These are phyloP conservation scores for Rickenella mellea DNA, from an alignment of 768 basidiomycete genomes.

Conservation along the genomic window DNA sequence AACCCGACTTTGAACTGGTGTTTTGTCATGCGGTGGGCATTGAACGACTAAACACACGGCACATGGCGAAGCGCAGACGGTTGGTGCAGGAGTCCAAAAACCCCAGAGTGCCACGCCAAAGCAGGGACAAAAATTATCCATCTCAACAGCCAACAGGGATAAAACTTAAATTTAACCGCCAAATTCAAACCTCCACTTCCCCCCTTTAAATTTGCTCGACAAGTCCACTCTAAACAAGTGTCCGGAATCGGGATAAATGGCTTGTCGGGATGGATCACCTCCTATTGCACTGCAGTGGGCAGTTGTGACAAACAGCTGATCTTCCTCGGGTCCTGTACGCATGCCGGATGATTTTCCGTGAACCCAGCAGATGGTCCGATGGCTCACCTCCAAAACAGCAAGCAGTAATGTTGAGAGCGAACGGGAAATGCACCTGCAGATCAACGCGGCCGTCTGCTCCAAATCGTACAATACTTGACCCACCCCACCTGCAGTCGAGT, in stretches of 20 bases:
- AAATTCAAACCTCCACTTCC: conserved; percentile 16
- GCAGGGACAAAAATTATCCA: too few relatives aligned
- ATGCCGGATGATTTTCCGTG: conserved; percentile 2
- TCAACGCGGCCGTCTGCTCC: conserved; percentile 43
- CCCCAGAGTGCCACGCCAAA: too few relatives aligned
- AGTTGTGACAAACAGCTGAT: conserved; percentile 55
- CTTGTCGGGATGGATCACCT: conserved; percentile 40
- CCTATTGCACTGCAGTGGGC: conserved; percentile 51
- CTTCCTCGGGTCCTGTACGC: conserved; percentile 43
- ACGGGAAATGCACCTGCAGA: conserved; percentile 48
- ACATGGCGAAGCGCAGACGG: too few relatives aligned
- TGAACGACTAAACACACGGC: too few relatives aligned
- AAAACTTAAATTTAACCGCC: conserved; percentile 8
- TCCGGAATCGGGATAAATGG: conserved; percentile 44
- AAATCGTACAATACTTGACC: conserved; percentile 49
- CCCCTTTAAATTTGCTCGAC: conserved; percentile 32
- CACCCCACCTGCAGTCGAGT: conserved; percentile 44
- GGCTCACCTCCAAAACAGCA: conserved; percentile 59
- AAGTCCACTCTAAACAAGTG: conserved; percentile 45
- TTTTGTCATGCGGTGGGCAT: too few relatives aligned
- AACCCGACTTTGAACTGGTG: too few relatives aligned
- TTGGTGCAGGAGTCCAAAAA: too few relatives aligned
- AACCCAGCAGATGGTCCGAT: conserved; percentile 2
- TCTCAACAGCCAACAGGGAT: too few relatives aligned
- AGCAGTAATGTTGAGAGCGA: conserved; percentile 53